Conservation (phyloP, 306 rosid genomes). For the Benincasa hispida region DNA sequence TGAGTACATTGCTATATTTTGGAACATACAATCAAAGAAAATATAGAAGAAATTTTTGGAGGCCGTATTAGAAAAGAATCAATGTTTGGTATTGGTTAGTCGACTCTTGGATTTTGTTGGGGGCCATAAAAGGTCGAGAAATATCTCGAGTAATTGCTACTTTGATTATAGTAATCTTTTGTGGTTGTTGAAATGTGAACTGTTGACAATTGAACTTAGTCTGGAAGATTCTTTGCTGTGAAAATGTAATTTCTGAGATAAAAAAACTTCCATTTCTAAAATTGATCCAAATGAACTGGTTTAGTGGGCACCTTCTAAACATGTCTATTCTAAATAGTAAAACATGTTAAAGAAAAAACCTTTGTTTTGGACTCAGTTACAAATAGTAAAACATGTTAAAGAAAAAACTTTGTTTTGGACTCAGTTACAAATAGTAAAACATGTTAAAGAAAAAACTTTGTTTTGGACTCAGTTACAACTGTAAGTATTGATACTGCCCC, state of each 20-base stretch:
- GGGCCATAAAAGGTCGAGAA: neutral
- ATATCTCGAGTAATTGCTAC: neutral
- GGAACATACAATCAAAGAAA: neutral
- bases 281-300: neutral
- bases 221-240: neutral
- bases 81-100: neutral
- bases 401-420: neutral
- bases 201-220: neutral
- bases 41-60: neutral
- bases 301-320: neutral
- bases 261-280: neutral
- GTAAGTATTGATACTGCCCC: neutral
- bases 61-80: neutral
- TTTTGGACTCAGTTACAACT: neutral
- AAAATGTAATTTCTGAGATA: neutral
- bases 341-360: neutral
- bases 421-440: neutral
- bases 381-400: neutral
- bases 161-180: neutral
- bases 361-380: neutral
- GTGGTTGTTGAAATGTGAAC: neutral
- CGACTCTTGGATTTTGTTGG: neutral
- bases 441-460: neutral
- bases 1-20: neutral
- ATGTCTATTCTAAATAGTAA: neutral